Evolutionary conservation across 192 early-diverging fungal genomes (phyloP), one percentile per base, ranked within the genome.

Genomic region (Coemansia sp.): DNA sequence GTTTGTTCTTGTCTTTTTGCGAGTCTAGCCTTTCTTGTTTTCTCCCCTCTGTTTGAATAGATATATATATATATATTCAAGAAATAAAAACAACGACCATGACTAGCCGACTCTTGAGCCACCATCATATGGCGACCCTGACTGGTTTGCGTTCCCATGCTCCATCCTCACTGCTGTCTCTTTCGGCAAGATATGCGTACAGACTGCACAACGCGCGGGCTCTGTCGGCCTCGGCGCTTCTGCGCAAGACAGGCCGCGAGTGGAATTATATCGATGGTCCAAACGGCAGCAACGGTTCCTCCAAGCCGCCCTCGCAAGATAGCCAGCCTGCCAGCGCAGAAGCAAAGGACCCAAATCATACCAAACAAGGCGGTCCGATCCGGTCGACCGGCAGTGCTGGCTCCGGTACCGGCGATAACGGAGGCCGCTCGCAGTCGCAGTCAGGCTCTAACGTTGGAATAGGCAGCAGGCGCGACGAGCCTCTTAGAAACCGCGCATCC

Each of bases 181-280:
- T 51, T 30, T 57, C 68, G 11, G 36, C 36, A 38, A 38, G 36
- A 12, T 38, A 38, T 38, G 36, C 36, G 36, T 38, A 38, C 11
- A 38, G 36, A 12, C 36, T 38, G 36, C 36, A 38, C 11, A 38
- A 12, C 8, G 61, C 59, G 2, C 68, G 68, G 14, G 33, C 48
- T 2, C 32, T 70, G 34, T 57, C 68, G 17, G 48, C 68, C 45
- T 56, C 61, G 2, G 30, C 61, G 3, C 56, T 52, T 16, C 31
- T 32, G 42, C 11, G 20, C 54, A 80, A 80, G 69, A 52, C 77
- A 14, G 77, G 77, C 0, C 77, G 75, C 12, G 75, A 80, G 61
- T 80, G 77, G 77, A 68, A 80, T 55, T 80, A 80, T n/a, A 74
- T 80, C 25, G 77, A 80, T 36, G 72, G 77, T 2, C 64, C 71